These are phyloP conservation scores for Colletotrichum sp. DNA, from an alignment of 2,329 filamentous ascomycete species.

Conservation along the genomic window DNA sequence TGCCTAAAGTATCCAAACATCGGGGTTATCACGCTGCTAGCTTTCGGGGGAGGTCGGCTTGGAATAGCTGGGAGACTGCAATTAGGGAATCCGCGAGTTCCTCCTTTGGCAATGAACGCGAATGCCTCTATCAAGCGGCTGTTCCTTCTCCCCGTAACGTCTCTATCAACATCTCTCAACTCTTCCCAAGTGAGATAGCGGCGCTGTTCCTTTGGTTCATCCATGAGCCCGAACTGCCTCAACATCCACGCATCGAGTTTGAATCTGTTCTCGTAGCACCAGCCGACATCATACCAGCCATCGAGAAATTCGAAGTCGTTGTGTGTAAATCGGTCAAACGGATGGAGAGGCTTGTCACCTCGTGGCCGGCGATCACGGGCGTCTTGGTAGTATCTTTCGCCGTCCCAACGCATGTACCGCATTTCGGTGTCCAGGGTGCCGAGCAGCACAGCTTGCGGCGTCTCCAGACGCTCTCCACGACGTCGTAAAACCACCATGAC, in stretches of 20 bases:
- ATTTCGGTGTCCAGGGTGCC: rapidly evolving
- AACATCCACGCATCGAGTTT: not conserved
- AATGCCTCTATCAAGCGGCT: rapidly evolving
- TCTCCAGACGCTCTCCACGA: rapidly evolving
- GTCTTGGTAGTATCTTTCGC: too few relatives aligned
- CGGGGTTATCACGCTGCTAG: not conserved
- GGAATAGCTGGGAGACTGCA: not conserved
- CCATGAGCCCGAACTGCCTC: not conserved
- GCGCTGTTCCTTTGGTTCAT: rapidly evolving
- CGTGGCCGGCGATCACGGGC: not conserved
- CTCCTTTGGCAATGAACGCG: not conserved
- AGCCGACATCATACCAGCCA: not conserved
- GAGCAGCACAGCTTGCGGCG: rapidly evolving
- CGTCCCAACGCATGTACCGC: not conserved
- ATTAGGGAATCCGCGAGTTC: not conserved
- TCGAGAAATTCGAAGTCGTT: not conserved
- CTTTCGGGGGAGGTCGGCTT: not conserved
- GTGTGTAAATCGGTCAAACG: not conserved
- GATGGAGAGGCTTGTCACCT: not conserved
- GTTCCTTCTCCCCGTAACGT: rapidly evolving
- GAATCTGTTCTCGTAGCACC: not conserved
- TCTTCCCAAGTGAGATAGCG: not conserved
- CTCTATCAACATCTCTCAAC: not conserved
- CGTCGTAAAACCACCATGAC: not conserved
- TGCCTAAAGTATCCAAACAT: not conserved